Percentiles rank a stretch among this genome's conserved stretches.
phyloP scores from a whole-genome alignment of 2,329 filamentous ascomycete species.

The Coniochaeta pulveracea region DNA sequence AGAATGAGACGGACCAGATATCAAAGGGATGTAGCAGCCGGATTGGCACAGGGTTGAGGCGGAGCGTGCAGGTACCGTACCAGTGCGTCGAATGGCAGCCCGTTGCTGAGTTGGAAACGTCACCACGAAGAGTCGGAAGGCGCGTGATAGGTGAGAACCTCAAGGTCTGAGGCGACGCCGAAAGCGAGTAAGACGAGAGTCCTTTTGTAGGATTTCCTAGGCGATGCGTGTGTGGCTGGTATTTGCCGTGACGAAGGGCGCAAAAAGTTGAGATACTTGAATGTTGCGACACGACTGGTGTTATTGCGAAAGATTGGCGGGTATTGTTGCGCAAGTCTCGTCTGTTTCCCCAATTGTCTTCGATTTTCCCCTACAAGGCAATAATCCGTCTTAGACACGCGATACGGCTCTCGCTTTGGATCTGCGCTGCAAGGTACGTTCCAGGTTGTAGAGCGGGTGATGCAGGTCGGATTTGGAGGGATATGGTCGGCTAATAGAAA shows the following conservation, averaged over 20 bases:
- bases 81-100: conserved; percentile 14
- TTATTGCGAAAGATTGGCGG: background rate
- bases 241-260: background rate
- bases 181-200: conserved; percentile 10
- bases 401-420: conserved; percentile 1
- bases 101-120: conserved; percentile 9
- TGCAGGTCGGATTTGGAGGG: background rate
- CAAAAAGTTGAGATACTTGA: background rate
- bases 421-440: conserved; percentile 9
- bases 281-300: background rate
- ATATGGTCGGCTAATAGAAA: conserved; percentile 2
- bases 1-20: conserved; percentile 7
- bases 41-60: conserved; percentile 14
- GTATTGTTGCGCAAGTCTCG: conserved; percentile 2
- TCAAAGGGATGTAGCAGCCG: conserved; percentile 6
- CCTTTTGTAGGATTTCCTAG: background rate
- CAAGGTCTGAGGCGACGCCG: conserved; percentile 14
- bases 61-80: conserved; percentile 14
- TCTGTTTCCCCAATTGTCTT: conserved; percentile 2
- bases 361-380: background rate
- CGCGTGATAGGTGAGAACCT: conserved; percentile 8
- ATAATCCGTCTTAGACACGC: conserved; percentile 5
- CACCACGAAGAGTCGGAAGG: conserved; percentile 9
- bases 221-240: background rate
- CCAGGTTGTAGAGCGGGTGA: conserved; percentile 7